Evolutionary conservation across 1,284 basidiomycete species (phyloP).

Genomic region (Ceratobasidium sp.): DNA sequence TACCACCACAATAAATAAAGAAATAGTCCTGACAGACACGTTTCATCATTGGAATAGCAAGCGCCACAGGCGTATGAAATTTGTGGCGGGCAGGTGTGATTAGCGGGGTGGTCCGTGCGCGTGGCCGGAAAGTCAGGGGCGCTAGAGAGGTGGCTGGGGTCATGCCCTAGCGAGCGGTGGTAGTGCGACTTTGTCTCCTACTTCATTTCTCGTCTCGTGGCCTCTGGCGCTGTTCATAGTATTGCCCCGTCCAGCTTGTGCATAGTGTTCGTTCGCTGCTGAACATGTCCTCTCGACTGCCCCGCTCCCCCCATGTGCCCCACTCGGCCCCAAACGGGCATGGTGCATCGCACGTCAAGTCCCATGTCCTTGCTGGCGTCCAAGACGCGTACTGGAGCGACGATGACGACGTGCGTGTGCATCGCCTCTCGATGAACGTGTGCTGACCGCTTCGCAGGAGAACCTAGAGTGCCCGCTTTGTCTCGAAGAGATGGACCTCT

Average conservation of each 20-base stretch:
- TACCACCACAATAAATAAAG: not conserved
- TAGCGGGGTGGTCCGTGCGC: slow-evolving; percentile 16
- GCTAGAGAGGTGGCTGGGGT: not conserved
- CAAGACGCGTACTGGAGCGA: slow-evolving; percentile 99
- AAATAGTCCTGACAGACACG: no score
- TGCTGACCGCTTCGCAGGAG: slow-evolving; percentile 65
- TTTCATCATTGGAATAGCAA: not conserved
- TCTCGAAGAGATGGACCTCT: slow-evolving; percentile 98
- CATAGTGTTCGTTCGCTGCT: not conserved
- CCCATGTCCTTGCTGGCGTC: slow-evolving; percentile 82
- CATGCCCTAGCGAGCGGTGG: not conserved
- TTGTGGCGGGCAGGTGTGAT: not conserved
- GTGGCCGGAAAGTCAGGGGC: slow-evolving; percentile 3
- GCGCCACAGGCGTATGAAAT: not conserved
- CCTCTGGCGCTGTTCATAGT: slow-evolving; percentile 14
- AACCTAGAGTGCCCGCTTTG: slow-evolving; percentile 98
- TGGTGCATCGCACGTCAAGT: slow-evolving; percentile 59
- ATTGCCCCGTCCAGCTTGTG: not conserved
- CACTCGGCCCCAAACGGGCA: slow-evolving; percentile 32
- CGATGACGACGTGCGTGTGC: slow-evolving; percentile 76
- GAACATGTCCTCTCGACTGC: slow-evolving; percentile 33
- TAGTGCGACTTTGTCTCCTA: slow-evolving; percentile 13
- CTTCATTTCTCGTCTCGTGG: slow-evolving; percentile 22
- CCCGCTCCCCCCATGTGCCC: slow-evolving; percentile 40
- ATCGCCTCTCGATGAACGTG: not conserved